Evolutionary conservation across 73 alveolate genomes (phyloP).

Genomic region (Uronychia binucleata): DNA sequence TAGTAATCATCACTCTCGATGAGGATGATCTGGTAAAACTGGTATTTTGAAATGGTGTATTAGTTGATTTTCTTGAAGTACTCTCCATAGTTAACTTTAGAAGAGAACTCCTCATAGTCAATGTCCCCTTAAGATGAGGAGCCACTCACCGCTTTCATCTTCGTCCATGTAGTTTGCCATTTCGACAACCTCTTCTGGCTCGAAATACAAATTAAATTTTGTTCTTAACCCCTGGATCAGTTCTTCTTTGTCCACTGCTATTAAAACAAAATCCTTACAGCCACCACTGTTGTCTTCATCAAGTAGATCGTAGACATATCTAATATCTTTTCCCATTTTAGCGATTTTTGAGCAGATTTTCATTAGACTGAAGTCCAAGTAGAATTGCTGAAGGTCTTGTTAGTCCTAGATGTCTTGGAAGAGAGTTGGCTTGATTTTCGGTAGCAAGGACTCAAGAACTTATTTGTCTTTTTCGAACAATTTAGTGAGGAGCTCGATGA

Average conservation of each 20-base stretch:
- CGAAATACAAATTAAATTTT: constrained; percentile 5
- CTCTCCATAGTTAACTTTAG: constrained; percentile 8
- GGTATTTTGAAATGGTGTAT: neutral
- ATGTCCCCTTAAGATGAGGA: neutral
- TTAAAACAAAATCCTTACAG: constrained; percentile 6
- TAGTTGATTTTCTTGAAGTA: constrained; percentile 6
- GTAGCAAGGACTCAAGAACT: constrained; percentile 23
- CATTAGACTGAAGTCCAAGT: constrained; percentile 44
- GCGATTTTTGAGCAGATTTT: constrained; percentile 41
- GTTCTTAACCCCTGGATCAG: constrained; percentile 7
- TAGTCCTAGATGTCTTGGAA: constrained; percentile 12
- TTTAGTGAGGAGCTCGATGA: constrained; percentile 17
- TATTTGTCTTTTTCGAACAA: constrained; percentile 47
- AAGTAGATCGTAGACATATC: constrained; percentile 33
- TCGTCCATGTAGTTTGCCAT: constrained; percentile 21
- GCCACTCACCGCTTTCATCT: constrained; percentile 7
- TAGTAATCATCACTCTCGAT: neutral
- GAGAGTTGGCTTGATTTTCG: constrained; percentile 28
- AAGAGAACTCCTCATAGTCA: constrained; percentile 8
- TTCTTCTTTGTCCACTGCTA: constrained; percentile 13
- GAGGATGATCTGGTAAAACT: constrained; percentile 4
- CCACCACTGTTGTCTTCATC: constrained; percentile 64
- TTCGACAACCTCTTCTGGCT: constrained; percentile 1
- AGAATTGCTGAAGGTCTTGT: constrained; percentile 3
- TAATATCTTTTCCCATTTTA: constrained; percentile 52